Evolutionary conservation across 116 monocot genomes (phyloP).

Genomic region (Zostera marina): DNA sequence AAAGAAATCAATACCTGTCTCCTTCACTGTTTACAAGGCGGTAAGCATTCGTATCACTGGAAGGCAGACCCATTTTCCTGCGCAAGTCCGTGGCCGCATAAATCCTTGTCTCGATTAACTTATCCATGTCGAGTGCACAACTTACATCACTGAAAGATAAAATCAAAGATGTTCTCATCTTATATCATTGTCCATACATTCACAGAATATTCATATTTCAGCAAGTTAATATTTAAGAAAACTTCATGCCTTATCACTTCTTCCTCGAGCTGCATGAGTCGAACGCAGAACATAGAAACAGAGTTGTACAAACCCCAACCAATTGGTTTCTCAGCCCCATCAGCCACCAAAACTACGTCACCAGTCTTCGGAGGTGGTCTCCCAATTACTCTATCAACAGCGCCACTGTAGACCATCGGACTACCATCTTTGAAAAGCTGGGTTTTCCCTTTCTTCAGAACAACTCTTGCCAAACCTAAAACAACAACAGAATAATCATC

Average conservation of each 20-base stretch:
- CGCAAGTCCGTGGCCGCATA: conserved; percentile 59
- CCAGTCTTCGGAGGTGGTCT: conserved; percentile 83
- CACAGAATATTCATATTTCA: neutral
- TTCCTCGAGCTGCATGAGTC: conserved; percentile 98
- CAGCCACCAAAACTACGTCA: conserved; percentile 76
- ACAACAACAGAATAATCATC: neutral
- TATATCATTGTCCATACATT: neutral
- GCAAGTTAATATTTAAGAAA: neutral
- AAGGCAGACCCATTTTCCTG: conserved; percentile 62
- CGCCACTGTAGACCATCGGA: conserved; percentile 98
- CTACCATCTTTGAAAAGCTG: conserved; percentile 85
- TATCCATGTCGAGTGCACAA: conserved; percentile 66
- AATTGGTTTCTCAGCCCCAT: conserved; percentile 85
- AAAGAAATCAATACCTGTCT: conserved; percentile 38
- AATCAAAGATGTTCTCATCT: neutral
- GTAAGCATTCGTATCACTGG: conserved; percentile 66
- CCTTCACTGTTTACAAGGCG: conserved; percentile 96
- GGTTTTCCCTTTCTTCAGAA: conserved; percentile 89
- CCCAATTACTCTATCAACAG: conserved; percentile 83
- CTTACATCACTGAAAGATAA: conserved; percentile 42
- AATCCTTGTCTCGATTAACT: conserved; percentile 69
- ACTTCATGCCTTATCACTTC: conserved; percentile 38
- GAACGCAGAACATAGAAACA: conserved; percentile 85
- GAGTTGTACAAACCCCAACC: conserved; percentile 99
- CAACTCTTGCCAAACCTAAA: conserved; percentile 75